Base-by-base conservation (phyloP, 768 basidiomycete species). In the Amyloporia xantha region DNA sequence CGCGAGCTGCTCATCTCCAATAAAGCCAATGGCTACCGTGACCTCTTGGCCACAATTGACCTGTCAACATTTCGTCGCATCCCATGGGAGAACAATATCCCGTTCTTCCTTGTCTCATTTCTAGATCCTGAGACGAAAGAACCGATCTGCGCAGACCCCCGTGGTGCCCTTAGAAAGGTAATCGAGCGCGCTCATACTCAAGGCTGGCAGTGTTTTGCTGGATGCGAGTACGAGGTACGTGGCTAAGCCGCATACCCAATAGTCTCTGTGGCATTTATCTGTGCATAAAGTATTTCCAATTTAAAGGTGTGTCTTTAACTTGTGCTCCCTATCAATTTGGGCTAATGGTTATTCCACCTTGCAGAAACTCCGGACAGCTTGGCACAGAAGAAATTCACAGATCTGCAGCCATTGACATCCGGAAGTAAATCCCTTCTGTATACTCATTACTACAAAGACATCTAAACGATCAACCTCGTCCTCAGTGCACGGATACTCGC, bases 401-500 rank as follows among this genome's bases (percentile, higher is more conserved):
- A 78, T 51, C 72, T 98, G 4, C 73, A 81, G 35, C 83, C 94
- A 5, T 67, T 99, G 37, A 98, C 95, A 1, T 80, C 93, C 2
- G 96, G 96, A 64, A 97, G 93, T 96, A 61, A 56, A 91, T 73
- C n/a, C 15, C 3, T 12, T 12, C 41, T 24, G 13, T 37, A 24
- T 9, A 1, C 5, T 3, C 15, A 27, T 50, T 21, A 23, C 30
- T 17, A 17, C 42, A 11, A 37, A 19, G 36, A 20, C 5, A n/a
- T n/a, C n/a, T 26, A n/a, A 3, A 1, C 19, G 11, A 15, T 12
- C 49, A 26, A 44, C n/a, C n/a, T n/a, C 28, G 36, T 25, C 36
- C 17, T 4, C 19, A 97, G 93, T 95, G 88, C 96, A 98, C 58
- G 96, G 96, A 3, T 98, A 98, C 63, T 96, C 93, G 3, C 74